Percentiles rank a stretch among this genome's conserved stretches.
Evolutionary conservation across 2,329 filamentous ascomycete species (phyloP).

Genomic region (Xylariaceae sp.): DNA sequence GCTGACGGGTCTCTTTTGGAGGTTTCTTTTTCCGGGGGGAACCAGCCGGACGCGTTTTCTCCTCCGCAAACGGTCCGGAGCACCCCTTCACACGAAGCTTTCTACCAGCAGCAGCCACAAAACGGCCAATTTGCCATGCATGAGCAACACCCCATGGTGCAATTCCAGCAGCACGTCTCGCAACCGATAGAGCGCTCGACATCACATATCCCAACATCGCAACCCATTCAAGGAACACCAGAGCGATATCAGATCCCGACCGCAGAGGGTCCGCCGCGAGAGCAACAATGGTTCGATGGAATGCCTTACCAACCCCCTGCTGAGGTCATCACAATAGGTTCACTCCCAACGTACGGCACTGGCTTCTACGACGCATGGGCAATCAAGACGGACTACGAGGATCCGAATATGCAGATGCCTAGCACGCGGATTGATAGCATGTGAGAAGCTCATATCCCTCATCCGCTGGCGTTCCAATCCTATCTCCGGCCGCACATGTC

Average conservation of each 20-base stretch:
- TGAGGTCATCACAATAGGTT: constrained; percentile 53
- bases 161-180: constrained; percentile 40
- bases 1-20: constrained; percentile 45
- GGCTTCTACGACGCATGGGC: constrained; percentile 51
- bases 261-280: constrained; percentile 40
- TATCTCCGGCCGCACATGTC: too few relatives aligned
- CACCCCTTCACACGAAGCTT: constrained; percentile 49
- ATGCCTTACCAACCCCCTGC: constrained; percentile 53
- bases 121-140: constrained; percentile 14
- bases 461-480: too few relatives aligned
- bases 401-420: constrained; percentile 56
- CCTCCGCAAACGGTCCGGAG: constrained; percentile 48
- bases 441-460: too few relatives aligned
- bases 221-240: constrained; percentile 23
- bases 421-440: constrained; percentile 55
- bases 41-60: constrained; percentile 54
- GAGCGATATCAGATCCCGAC: constrained; percentile 37
- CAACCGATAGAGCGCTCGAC: constrained; percentile 15
- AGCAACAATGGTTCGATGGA: constrained; percentile 50
- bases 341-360: constrained; percentile 46
- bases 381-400: constrained; percentile 55
- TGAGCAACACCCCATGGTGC: constrained; percentile 39
- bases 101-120: constrained; percentile 50
- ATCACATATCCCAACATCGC: constrained; percentile 24
- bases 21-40: constrained; percentile 47